A percentile compares a stretch with the other conserved stretches of the same genome.
Conservation (phyloP, 108 stramenopile species). For the Discostella stelligeroides region DNA sequence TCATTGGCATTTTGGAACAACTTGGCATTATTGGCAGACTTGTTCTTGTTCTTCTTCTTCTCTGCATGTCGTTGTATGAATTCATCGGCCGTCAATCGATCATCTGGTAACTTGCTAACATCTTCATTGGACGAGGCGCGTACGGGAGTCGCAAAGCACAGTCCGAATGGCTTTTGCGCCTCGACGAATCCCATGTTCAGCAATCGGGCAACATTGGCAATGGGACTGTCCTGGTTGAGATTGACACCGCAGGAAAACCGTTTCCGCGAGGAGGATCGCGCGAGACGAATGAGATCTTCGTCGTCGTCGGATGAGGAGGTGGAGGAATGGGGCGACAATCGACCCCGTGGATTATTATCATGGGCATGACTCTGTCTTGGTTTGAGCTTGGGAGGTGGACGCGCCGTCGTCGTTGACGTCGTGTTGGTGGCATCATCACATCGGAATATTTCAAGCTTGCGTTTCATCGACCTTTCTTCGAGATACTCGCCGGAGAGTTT, state of each 20-base stretch:
- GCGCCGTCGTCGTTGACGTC: no score
- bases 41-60: neutral
- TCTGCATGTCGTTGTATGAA: conserved; percentile 14
- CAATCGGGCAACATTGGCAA: conserved; percentile 21
- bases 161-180: conserved; percentile 43
- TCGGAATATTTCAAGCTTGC: conserved; percentile 39
- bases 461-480: conserved; percentile 31
- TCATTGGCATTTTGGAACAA: no score
- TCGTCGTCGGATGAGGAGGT: conserved; percentile 7
- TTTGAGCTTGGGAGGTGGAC: neutral
- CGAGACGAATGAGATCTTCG: conserved; percentile 25
- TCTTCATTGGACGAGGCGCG: conserved; percentile 37
- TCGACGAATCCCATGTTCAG: conserved; percentile 21
- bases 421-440: no score
- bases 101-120: conserved; percentile 30
- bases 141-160: conserved; percentile 72
- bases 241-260: conserved; percentile 21
- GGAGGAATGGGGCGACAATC: neutral
- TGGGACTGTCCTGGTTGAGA: conserved; percentile 14
- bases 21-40: neutral
- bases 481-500: conserved; percentile 7
- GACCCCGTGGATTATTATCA: neutral
- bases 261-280: conserved; percentile 6
- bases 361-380: neutral
- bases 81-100: conserved; percentile 29